phyloP scores from a whole-genome alignment of 2,329 filamentous ascomycete genomes.

The Gaeumannomyces tritici region DNA sequence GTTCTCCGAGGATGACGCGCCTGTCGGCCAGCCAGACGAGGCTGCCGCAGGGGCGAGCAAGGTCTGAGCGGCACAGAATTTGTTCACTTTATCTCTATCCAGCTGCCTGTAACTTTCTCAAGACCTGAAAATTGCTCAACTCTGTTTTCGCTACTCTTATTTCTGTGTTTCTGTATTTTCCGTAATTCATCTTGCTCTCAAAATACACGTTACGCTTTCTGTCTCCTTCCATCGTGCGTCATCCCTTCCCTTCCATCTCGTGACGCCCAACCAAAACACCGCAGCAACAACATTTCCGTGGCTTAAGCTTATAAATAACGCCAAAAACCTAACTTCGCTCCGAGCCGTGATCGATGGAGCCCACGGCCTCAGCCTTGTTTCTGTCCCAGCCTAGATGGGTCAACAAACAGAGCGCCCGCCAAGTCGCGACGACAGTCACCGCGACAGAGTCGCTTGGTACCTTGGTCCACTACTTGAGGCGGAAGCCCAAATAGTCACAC shows the following conservation, averaged over 20 bases:
- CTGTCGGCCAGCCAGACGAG: slow-evolving; percentile 16
- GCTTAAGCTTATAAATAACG: background rate
- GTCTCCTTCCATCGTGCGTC: background rate
- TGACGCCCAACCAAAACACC: background rate
- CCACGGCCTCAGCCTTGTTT: background rate
- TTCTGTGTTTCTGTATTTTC: background rate
- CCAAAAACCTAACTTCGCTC: background rate
- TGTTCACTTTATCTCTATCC: background rate
- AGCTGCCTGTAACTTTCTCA: background rate
- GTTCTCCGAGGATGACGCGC: slow-evolving; percentile 60
- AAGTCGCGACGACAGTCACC: background rate
- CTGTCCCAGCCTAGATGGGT: too few species aligned
- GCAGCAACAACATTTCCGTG: background rate
- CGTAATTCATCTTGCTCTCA: background rate
- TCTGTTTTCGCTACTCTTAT: background rate
- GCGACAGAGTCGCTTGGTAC: background rate
- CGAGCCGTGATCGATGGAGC: background rate
- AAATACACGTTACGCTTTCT: background rate
- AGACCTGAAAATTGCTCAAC: background rate
- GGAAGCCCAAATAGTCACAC: background rate
- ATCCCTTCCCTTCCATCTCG: background rate
- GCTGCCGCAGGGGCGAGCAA: background rate
- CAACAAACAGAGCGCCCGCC: background rate
- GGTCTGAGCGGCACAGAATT: background rate
- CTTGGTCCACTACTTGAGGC: background rate